Conservation (phyloP, 441 rosid genomes). For the Isatis lusitanica region DNA sequence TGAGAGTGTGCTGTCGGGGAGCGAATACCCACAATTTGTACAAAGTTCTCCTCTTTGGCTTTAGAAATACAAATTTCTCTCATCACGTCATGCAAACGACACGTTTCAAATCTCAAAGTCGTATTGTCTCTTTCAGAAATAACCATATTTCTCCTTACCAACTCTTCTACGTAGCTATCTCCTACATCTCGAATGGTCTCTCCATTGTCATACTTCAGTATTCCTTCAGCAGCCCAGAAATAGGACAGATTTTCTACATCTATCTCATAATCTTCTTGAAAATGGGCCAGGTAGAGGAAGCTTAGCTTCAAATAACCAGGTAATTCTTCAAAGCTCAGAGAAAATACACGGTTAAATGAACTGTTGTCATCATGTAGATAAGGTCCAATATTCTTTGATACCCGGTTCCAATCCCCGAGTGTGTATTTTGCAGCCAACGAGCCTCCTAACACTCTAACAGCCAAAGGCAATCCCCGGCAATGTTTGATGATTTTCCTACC, state of each 20-base stretch:
- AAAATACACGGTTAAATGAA: background rate
- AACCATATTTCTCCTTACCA: slow-evolving; percentile 25
- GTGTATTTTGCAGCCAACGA: slow-evolving; percentile 3
- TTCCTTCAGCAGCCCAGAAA: slow-evolving; percentile 9
- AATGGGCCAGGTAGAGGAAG: slow-evolving; percentile 21
- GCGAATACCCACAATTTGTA: background rate
- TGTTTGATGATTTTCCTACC: slow-evolving; percentile 2
- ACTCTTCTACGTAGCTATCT: slow-evolving; percentile 1
- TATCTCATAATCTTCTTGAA: slow-evolving; percentile 7
- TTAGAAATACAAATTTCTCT: slow-evolving; percentile 1
- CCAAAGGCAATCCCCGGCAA: slow-evolving; percentile 32
- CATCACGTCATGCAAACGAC: slow-evolving; percentile 4
- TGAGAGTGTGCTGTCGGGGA: background rate
- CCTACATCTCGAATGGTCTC: background rate
- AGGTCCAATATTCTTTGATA: background rate
- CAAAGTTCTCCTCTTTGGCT: slow-evolving; percentile 13
- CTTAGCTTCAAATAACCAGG: background rate
- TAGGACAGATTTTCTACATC: background rate
- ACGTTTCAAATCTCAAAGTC: background rate
- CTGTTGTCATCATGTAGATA: background rate
- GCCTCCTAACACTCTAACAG: slow-evolving; percentile 20
- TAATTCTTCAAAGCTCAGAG: slow-evolving; percentile 14
- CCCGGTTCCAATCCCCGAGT: background rate
- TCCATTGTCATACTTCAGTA: background rate
- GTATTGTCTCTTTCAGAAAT: background rate